Base-by-base conservation (phyloP, 2,329 filamentous ascomycete species). In the Sporothrix sp. region DNA sequence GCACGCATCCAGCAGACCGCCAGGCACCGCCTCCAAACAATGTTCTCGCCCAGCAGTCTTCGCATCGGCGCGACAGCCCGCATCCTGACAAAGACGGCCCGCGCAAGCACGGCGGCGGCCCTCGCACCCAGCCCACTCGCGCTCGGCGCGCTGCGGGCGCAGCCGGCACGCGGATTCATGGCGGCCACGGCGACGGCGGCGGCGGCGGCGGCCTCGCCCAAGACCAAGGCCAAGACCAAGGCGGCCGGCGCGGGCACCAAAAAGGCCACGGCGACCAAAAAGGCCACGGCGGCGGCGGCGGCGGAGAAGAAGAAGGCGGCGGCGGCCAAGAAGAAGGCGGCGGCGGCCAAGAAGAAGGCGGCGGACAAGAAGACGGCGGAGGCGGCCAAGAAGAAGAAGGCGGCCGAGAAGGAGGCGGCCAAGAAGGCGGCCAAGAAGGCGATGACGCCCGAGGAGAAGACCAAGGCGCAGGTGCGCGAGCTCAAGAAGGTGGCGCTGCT, bases 401-500 rank as follows among this genome's bases (percentile, higher is more conserved):
- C 20, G 8, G 33, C 39, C 10, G 48, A 37, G 27, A 21, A 28
- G 3, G 48, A 51, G 55, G 57, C 52, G 53, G 61, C 61, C 56
- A 56, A 58, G 56, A 45, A 58, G 52, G 61, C 61, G 56, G 43
- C 58, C 52, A 59, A 59, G 57, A 63, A 55, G 38, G 28, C 57
- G 9, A 14, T 65, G 52, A 66, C 64, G 25, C 65, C 66, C 1
- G 70, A 73, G 62, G 57, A 69, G 56, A 62, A 68, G 62, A 49
- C 53, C 45, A 63, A 63, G 56, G 37, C 61, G 10, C 58, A 65
- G 54, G 55, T 67, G 44, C 58, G 52, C 40, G 58, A 65, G 52
- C 60, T 73, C 55, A 72, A 65, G 64, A 62, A 65, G 59, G 59
- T 55, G 55, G 68, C 71, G 7, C 59, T 78, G 48, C 60, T 71